Conservation (phyloP, 305 asterid genomes). For the Plantago lanceolata region DNA sequence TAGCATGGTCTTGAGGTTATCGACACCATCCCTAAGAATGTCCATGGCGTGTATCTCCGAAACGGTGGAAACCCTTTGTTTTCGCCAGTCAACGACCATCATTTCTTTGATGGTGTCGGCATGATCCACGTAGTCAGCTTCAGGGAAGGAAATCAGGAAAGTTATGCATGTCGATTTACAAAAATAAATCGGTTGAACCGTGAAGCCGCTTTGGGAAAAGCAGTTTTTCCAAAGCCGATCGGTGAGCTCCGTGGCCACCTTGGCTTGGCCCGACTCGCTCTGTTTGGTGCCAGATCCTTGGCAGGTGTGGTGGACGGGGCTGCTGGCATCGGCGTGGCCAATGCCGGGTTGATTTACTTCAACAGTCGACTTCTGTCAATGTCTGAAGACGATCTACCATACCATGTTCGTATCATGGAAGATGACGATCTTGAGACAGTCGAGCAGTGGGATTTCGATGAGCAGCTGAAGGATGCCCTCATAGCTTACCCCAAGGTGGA, state of each 20-base stretch:
- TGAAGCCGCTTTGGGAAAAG: slow-evolving; percentile 40
- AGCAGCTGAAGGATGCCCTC: slow-evolving; percentile 38
- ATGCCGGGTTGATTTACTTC: slow-evolving; percentile 44
- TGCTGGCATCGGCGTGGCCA: slow-evolving; percentile 43
- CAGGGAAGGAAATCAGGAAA: slow-evolving; percentile 20
- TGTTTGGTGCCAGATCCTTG: slow-evolving; percentile 37
- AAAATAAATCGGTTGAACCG: slow-evolving; percentile 34
- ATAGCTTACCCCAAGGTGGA: slow-evolving; percentile 53
- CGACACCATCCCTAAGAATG: slow-evolving; percentile 34
- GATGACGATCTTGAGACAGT: slow-evolving; percentile 36
- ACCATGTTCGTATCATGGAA: slow-evolving; percentile 32
- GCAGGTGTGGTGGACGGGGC: slow-evolving; percentile 34
- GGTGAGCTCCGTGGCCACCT: slow-evolving; percentile 52
- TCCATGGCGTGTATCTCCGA: slow-evolving; percentile 41
- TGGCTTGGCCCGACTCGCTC: slow-evolving; percentile 39
- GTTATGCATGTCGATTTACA: slow-evolving; percentile 47
- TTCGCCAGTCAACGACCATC: slow-evolving; percentile 44
- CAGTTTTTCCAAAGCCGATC: slow-evolving; percentile 46
- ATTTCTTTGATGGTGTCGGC: slow-evolving; percentile 57
- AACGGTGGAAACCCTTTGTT: slow-evolving; percentile 51
- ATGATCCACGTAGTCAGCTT: slow-evolving; percentile 44
- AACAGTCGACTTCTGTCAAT: slow-evolving; percentile 39
- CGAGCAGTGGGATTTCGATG: slow-evolving; percentile 31
- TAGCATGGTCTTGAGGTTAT: slow-evolving; percentile 35
- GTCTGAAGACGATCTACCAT: slow-evolving; percentile 51